Percentiles rank a stretch among this genome's conserved stretches.
phyloP scores from a whole-genome alignment of 2,329 filamentous ascomycete species.

The Colletotrichum acutatum region DNA sequence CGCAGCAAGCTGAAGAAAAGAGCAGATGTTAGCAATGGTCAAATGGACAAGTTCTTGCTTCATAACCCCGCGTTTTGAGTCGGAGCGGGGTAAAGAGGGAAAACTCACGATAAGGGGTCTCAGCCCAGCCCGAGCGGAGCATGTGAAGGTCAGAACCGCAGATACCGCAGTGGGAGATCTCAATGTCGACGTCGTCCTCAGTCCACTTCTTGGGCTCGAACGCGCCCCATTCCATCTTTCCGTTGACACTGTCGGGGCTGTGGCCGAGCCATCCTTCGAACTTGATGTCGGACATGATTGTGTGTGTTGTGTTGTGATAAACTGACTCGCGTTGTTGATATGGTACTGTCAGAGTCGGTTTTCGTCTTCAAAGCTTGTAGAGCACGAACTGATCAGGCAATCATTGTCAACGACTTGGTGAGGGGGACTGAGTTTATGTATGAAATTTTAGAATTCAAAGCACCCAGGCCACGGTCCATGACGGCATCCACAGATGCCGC shows the following conservation, averaged over 20 bases:
- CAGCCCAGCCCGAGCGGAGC: conserved; percentile 64
- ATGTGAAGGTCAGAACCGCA: conserved; percentile 72
- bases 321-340: not conserved
- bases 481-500: conserved; percentile 24
- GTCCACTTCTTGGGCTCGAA: conserved; percentile 74
- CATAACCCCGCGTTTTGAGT: not conserved
- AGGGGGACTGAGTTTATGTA: conserved; percentile 7
- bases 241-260: conserved; percentile 52
- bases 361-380: not conserved
- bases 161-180: conserved; percentile 73
- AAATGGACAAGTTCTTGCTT: not conserved
- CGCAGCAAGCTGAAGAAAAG: conserved; percentile 55
- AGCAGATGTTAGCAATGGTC: not conserved
- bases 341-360: too few relatives aligned
- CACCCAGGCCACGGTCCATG: conserved; percentile 7
- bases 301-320: not conserved
- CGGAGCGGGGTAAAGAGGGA: conserved; percentile 10
- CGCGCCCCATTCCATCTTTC: conserved; percentile 65
- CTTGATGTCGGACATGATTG: conserved; percentile 52
- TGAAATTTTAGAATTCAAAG: not conserved
- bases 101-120: conserved; percentile 51
- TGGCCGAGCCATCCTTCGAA: conserved; percentile 65
- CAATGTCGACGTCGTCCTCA: conserved; percentile 73
- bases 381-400: not conserved
- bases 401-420: not conserved